These are phyloP conservation scores for Tolypocladium ovalisporum DNA, from an alignment of 2,329 filamentous ascomycete genomes.

Conservation along the genomic window DNA sequence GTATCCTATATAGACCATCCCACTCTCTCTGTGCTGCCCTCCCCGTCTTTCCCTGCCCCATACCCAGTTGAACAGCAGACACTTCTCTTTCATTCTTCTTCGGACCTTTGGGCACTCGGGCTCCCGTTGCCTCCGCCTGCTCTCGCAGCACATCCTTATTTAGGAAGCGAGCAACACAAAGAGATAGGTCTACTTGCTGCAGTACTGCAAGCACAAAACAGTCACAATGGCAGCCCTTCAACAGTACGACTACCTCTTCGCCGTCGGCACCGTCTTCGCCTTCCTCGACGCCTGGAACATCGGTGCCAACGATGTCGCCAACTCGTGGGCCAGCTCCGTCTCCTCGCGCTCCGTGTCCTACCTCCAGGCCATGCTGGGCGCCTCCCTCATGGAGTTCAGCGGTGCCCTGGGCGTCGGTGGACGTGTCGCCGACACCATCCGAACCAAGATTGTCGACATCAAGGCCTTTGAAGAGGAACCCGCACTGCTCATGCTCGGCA, in stretches of 20 bases:
- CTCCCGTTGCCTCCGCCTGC: neutral
- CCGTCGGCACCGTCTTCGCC: slow-evolving; percentile 53
- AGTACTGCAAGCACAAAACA: neutral
- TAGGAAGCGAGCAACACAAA: neutral
- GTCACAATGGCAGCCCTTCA: slow-evolving; percentile 16
- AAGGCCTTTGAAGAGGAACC: slow-evolving; percentile 34
- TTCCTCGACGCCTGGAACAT: slow-evolving; percentile 57
- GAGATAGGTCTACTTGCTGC: neutral
- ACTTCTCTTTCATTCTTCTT: too few species aligned
- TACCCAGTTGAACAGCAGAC: neutral
- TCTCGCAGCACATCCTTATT: neutral
- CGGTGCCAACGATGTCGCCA: slow-evolving; percentile 57
- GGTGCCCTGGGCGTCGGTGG: slow-evolving; percentile 50
- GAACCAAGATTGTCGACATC: slow-evolving; percentile 45
- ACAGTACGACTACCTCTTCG: slow-evolving; percentile 53
- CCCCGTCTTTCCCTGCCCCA: neutral
- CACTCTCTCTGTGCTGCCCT: neutral
- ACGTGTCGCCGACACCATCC: slow-evolving; percentile 50
- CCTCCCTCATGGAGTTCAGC: slow-evolving; percentile 50
- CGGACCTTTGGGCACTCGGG: neutral
- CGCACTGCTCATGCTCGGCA: slow-evolving; percentile 44
- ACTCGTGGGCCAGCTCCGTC: slow-evolving; percentile 65
- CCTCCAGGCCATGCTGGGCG: slow-evolving; percentile 47
- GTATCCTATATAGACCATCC: neutral
- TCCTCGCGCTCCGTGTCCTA: slow-evolving; percentile 56